A percentile compares a stretch with the other conserved stretches of the same genome.
Evolutionary conservation across 2,329 filamentous ascomycete genomes (phyloP).

Genomic region (Alternaria sp.): DNA sequence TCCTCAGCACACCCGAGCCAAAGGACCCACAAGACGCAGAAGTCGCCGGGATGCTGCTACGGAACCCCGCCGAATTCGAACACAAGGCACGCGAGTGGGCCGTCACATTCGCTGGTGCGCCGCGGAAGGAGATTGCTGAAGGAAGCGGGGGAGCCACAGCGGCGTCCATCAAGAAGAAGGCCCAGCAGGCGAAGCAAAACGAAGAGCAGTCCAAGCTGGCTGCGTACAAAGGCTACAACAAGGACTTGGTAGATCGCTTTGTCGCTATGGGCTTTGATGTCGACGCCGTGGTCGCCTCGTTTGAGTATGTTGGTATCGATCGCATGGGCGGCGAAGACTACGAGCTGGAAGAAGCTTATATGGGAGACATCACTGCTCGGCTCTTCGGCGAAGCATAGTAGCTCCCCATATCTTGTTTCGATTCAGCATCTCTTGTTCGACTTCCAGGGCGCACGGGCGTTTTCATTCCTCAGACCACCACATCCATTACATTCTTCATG

Average conservation of each 20-base stretch:
- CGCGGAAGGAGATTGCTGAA: conserved; percentile 62
- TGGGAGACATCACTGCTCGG: conserved; percentile 86
- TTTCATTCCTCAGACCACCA: background rate
- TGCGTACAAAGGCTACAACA: conserved; percentile 84
- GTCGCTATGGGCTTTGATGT: conserved; percentile 90
- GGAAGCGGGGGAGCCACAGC: conserved; percentile 60
- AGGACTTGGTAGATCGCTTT: conserved; percentile 81
- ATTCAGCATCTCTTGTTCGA: background rate
- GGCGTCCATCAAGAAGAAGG: conserved; percentile 62
- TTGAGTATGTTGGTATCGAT: conserved; percentile 81
- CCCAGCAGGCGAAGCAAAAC: conserved; percentile 62
- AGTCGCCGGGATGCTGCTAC: conserved; percentile 87
- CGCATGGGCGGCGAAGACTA: conserved; percentile 79
- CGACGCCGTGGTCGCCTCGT: conserved; percentile 83
- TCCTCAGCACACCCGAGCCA: conserved; percentile 91
- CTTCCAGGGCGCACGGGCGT: background rate
- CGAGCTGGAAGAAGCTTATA: conserved; percentile 85
- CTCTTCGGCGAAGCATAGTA: conserved; percentile 74
- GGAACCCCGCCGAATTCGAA: conserved; percentile 78
- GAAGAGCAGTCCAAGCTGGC: conserved; percentile 64
- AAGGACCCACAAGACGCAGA: conserved; percentile 97
- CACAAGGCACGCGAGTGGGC: conserved; percentile 90
- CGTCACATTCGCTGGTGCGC: conserved; percentile 79
- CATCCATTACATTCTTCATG: background rate
- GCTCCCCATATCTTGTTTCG: background rate